Evolutionary conservation across 2,329 filamentous ascomycete species (phyloP), one percentile per base, ranked within the genome.

Genomic region (Corniculantispora saksenae): DNA sequence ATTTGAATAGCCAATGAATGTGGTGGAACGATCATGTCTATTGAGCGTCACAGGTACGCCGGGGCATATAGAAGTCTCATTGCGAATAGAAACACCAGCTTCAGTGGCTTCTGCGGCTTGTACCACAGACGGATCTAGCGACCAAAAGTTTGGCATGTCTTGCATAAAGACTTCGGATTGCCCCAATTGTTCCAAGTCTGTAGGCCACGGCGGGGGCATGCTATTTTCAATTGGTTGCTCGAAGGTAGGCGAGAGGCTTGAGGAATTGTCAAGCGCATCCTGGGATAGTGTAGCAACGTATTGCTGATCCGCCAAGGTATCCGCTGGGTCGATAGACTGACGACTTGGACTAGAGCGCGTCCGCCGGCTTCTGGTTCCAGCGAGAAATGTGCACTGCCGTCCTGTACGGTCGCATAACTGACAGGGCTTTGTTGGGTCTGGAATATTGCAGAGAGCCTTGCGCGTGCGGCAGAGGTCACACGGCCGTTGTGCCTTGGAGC

Each of bases 361-460:
- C 19, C 23, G 35, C 17, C 59, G 50, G 59, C 35, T 61, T 13
- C 5, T 43, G 5, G 59, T 45, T 12, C 48, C 59, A 17, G 54
- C 68, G 10, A 71, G 48, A 59, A 72, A 72, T 1, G 71, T 72
- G 47, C 71, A 72, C 1, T 63, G 64, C 6, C 71, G 63, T 12
- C 70, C 70, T 0, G 69, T 71, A 6, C 71, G 63, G 25, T 69
- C 64, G 25, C 71, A 72, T 3, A 72, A 66, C 51, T 72, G 71
- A 35, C 71, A 72, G 21, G 71, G 71, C 43, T 63, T 58, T n/a
- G 65, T 59, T 0, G 71, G 71, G 38, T 72, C 71, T 7, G 71
- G 71, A 3, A 72, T 72, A 10, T 72, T 72, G 63, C 71, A 72
- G 3, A 72, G 67, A 1, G 68, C 71, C 43, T 72, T 72, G 25